Percentiles rank a stretch among this genome's conserved stretches.
Conservation (phyloP, 805 yeast genomes). For the Teunomyces lycoperdinae region DNA sequence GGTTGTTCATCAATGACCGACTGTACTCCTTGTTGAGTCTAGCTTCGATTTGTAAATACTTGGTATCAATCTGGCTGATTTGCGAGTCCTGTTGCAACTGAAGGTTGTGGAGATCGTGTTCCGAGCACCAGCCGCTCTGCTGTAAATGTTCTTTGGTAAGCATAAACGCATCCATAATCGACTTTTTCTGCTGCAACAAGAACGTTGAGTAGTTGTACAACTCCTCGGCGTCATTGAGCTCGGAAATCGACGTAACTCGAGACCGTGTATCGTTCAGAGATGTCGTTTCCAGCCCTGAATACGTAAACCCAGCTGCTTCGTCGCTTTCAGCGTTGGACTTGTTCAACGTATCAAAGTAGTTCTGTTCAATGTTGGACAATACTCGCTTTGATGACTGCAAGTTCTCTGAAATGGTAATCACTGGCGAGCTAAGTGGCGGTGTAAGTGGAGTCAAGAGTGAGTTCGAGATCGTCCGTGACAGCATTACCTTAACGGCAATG, state of each 20-base stretch:
- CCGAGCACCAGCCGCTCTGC: slow-evolving; percentile 43
- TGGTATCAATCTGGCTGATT: slow-evolving; percentile 36
- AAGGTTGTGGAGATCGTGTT: slow-evolving; percentile 38
- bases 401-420: slow-evolving; percentile 39
- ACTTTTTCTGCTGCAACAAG: slow-evolving; percentile 31
- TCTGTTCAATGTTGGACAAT: slow-evolving; percentile 32
- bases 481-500: slow-evolving; percentile 4
- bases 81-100: slow-evolving; percentile 37
- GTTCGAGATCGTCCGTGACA: slow-evolving; percentile 20
- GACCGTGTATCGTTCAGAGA: neutral
- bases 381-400: slow-evolving; percentile 25
- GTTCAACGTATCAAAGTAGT: slow-evolving; percentile 28
- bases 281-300: neutral
- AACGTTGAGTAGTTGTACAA: slow-evolving; percentile 31
- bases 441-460: slow-evolving; percentile 27
- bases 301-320: neutral
- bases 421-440: slow-evolving; percentile 36
- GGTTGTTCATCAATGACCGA: slow-evolving; percentile 19
- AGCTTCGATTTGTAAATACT: slow-evolving; percentile 35
- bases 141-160: slow-evolving; percentile 29
- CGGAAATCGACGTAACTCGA: slow-evolving; percentile 17
- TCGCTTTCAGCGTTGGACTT: neutral
- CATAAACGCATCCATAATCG: slow-evolving; percentile 33
- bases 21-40: slow-evolving; percentile 30
- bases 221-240: slow-evolving; percentile 23